Evolutionary conservation across 345 rosid genomes (phyloP), one percentile per base, ranked within the genome.

Genomic region (Isatis tinctoria): DNA sequence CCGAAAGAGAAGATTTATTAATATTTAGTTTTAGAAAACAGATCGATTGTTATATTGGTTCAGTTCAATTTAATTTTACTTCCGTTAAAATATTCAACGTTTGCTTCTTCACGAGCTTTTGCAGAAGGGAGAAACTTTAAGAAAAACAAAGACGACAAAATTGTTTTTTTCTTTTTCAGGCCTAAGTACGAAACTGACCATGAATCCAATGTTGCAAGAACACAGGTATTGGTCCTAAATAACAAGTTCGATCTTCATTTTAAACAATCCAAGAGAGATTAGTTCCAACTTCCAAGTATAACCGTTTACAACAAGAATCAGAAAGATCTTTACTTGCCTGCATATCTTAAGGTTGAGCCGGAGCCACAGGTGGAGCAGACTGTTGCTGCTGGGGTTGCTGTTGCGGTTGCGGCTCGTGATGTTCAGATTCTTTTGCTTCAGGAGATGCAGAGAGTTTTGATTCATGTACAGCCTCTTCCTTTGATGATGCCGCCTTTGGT

Each of bases 401-500:
- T 1, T 66, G 78, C 7, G 40, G 53, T 10, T 59, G 61, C 0
- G 69, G 45, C 57, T 47, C 70, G 9, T 8, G 57, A 62, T 65
- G 68, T 65, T 65, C 63, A 2, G 67, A 44, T 45, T 70, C 76
- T 77, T 56, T 77, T 30, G 39, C 40, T 65, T 77, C 56, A 70
- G 56, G 30, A 64, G 54, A 18, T 18, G 64, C 71, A 36, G 80
- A 36, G 56, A 4, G 45, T 57, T 77, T 71, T 12, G 48, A 10
- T 65, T 65, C 72, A 39, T 36, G 63, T 22, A 71, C 48, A 8
- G 80, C 80, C 37, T 70, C 83, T 35, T 82, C 85, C 58, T 82
- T 84, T 32, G 75, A 43, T n/a, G 77, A 73, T 40, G 52, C 63
- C 14, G 87, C 80, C 77, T 78, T 88, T 32, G 99, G 92, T 49